Evolutionary conservation across 2,329 filamentous ascomycete genomes (phyloP).

Genomic region (Rhynchosporium agropyri): DNA sequence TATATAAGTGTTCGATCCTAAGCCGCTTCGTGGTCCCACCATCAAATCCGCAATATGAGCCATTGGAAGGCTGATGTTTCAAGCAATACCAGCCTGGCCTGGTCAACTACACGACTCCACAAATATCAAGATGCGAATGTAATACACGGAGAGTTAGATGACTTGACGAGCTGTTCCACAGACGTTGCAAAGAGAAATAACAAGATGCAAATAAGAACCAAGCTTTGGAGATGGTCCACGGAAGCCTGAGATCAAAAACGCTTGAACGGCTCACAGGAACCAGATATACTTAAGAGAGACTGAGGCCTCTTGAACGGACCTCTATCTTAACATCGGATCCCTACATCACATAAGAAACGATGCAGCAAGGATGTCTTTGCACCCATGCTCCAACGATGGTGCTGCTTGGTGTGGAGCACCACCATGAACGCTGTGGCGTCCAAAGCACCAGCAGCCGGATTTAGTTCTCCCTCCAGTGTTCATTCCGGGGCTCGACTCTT

Average conservation of each 20-base stretch:
- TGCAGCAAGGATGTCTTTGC: conserved; percentile 27
- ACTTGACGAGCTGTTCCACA: conserved; percentile 18
- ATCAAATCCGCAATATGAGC: conserved; percentile 65
- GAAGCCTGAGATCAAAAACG: conserved; percentile 18
- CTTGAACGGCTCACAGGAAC: conserved; percentile 21
- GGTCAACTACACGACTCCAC: conserved; percentile 20
- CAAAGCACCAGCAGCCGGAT: conserved; percentile 30
- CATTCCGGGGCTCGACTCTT: conserved; percentile 1
- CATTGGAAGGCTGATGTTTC: conserved; percentile 46
- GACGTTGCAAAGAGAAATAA: conserved; percentile 22
- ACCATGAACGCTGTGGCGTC: conserved; percentile 35
- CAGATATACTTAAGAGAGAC: conserved; percentile 31
- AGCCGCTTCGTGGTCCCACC: conserved; percentile 44
- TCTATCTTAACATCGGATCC: conserved; percentile 29
- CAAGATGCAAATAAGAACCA: conserved; percentile 23
- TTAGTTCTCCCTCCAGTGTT: conserved; percentile 9
- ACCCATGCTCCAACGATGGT: conserved; percentile 22
- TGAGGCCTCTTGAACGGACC: conserved; percentile 19
- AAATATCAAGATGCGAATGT: conserved; percentile 21
- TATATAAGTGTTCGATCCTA: conserved; percentile 53
- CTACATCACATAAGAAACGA: conserved; percentile 29
- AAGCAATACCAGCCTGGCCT: conserved; percentile 28
- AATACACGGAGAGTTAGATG: conserved; percentile 12
- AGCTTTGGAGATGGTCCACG: conserved; percentile 29
- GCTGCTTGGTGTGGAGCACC: conserved; percentile 13